Base-by-base conservation (phyloP, 1,139 yeast species). In the Pichia sp. region DNA sequence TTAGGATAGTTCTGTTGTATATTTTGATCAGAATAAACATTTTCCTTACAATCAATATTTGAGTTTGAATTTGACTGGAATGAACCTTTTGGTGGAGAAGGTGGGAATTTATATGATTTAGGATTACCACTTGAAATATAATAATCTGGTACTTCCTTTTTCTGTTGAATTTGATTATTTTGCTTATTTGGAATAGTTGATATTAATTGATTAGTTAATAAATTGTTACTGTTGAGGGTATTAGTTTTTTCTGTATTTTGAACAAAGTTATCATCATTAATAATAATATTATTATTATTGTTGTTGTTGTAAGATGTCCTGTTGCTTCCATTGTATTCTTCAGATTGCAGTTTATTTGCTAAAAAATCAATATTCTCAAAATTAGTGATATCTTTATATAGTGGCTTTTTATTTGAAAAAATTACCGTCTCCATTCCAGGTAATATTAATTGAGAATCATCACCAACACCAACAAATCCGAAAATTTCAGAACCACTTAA, bases 401-500 rank as follows among this genome's bases (percentile, higher is more conserved):
- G 8, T 6, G 63, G 62, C 30, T 61, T 61, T 40, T 54, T 58
- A 34, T 56, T 54, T 28, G 52, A 48, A 20, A 61, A 49, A 12
- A 41, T 43, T 6, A 57, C 53, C 9, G 55, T 49, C 4, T 64
- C 58, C 6, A 68, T 42, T 1, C 78, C 78, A n/a, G 68, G 68
- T 25, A 75, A 62, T 1, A 78, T 71, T 25, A 75, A 59, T 49
- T 74, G 78, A 10, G 58, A 53, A 41, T 74, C 66, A 36, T 67
- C 67, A 52, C 76, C 80, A 16, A 69, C 70, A 12, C 71, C 65
- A 34, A 61, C 64, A 51, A 67, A 76, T 0, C 82, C 82, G 55
- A 77, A 77, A 23, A 77, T 77, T 6, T 78, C 82, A 2, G 82
- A 76, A 3, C 82, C 82, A 62, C 80, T 74, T 4, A 58, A 41